A percentile compares a stretch with the other conserved stretches of the same genome.
Evolutionary conservation across 768 basidiomycete genomes (phyloP).

Genomic region (Phaeotremella fagi): DNA sequence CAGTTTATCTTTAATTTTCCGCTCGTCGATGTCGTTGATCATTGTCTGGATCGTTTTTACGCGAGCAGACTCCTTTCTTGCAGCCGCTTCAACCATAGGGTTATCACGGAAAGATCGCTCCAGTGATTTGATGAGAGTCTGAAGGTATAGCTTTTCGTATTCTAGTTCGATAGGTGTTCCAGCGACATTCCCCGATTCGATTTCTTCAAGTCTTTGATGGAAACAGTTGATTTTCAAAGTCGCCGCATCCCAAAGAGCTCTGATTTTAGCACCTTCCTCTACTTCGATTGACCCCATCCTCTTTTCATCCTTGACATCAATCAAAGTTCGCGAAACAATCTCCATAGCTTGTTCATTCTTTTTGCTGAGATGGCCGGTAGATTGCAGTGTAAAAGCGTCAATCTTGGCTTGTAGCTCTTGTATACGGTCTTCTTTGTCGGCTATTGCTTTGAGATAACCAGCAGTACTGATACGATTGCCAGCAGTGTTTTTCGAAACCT

Average conservation of each 20-base stretch:
- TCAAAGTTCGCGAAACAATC: constrained; percentile 13
- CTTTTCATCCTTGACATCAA: constrained; percentile 14
- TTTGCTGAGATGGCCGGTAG: constrained; percentile 7
- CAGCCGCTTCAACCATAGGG: constrained; percentile 10
- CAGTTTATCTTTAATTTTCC: constrained; percentile 4
- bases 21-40: constrained; percentile 21
- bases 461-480: constrained; percentile 93
- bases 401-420: constrained; percentile 80
- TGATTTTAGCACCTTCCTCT: constrained; percentile 25
- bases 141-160: constrained; percentile 18
- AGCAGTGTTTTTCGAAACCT: constrained; percentile 88
- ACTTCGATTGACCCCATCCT: constrained; percentile 10
- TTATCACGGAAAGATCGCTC: constrained; percentile 26
- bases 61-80: constrained; percentile 15
- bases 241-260: constrained; percentile 35
- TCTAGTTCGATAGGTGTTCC: constrained; percentile 9
- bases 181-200: constrained; percentile 13
- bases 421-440: constrained; percentile 76
- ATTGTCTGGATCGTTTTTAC: constrained; percentile 20
- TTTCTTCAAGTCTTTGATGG: constrained; percentile 18
- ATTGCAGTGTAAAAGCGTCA: constrained; percentile 65
- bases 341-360: constrained; percentile 56
- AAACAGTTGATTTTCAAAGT: constrained; percentile 21
- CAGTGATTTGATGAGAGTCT: constrained; percentile 17
- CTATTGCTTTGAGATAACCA: constrained; percentile 91